Evolutionary conservation across 1,284 basidiomycete species (phyloP).

Genomic region (Naganishia sp.): DNA sequence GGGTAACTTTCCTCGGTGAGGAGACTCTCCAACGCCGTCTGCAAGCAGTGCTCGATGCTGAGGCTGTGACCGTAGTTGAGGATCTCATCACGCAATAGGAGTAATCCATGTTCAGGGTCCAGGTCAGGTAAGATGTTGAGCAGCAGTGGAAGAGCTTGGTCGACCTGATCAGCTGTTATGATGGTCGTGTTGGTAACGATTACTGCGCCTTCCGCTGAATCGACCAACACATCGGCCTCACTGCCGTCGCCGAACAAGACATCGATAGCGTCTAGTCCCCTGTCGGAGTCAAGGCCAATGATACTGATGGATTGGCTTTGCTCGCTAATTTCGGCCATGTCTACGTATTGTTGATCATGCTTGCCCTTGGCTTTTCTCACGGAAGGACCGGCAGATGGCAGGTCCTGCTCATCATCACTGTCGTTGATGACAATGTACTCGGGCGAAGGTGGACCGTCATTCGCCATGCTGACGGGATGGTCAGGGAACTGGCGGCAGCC

Average conservation of each 20-base stretch:
- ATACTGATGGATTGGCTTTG: slow-evolving; percentile 28
- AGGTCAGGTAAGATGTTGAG: slow-evolving; percentile 49
- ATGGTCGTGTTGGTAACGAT: slow-evolving; percentile 20
- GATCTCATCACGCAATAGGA: slow-evolving; percentile 10
- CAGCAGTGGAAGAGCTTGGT: slow-evolving; percentile 40
- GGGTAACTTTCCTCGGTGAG: slow-evolving; percentile 41
- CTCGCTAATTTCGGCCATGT: neutral
- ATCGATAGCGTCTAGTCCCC: slow-evolving; percentile 13
- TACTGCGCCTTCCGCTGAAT: slow-evolving; percentile 1
- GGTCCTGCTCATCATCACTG: slow-evolving; percentile 37
- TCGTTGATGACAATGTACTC: slow-evolving; percentile 35
- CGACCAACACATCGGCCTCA: neutral
- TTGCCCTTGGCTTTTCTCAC: slow-evolving; percentile 1
- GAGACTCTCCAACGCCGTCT: slow-evolving; percentile 31
- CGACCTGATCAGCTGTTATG: slow-evolving; percentile 29
- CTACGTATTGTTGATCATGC: neutral
- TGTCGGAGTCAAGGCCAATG: slow-evolving; percentile 12
- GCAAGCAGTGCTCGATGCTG: slow-evolving; percentile 34
- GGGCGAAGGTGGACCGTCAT: neutral
- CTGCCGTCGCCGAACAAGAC: slow-evolving; percentile 5
- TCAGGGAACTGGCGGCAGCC: neutral
- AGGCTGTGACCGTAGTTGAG: slow-evolving; percentile 6
- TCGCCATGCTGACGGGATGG: slow-evolving; percentile 3
- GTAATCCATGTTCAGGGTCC: slow-evolving; percentile 22
- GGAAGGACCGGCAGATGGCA: neutral